Evolutionary conservation across 176 grass and related monocot genomes (phyloP).

Genomic region (Cenchrus purpureus): DNA sequence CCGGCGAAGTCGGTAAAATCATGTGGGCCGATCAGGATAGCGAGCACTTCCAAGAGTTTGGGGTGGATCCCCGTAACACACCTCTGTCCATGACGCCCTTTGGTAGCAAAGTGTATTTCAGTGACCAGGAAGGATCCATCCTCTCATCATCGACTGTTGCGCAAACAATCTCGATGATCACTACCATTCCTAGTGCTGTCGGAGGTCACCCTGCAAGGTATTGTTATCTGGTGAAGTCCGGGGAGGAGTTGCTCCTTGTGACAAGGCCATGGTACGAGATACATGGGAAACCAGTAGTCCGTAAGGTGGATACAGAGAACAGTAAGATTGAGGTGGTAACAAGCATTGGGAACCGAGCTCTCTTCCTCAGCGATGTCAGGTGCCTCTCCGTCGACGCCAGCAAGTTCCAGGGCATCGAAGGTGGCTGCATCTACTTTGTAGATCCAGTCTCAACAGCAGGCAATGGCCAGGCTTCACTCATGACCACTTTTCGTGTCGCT

Average conservation of each 20-base stretch:
- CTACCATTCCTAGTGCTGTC: neutral
- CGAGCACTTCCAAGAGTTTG: neutral
- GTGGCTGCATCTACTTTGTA: neutral
- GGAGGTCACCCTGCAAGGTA: neutral
- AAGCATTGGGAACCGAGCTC: neutral
- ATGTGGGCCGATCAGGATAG: neutral
- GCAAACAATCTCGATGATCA: neutral
- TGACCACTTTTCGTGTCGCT: neutral
- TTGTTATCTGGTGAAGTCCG: neutral
- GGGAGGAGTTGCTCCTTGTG: neutral
- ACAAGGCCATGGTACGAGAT: neutral
- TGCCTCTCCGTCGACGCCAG: neutral
- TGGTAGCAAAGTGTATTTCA: neutral
- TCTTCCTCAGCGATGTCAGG: neutral
- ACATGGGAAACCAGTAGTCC: neutral
- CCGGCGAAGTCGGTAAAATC: rapidly evolving
- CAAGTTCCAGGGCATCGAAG: neutral
- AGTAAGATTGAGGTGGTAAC: neutral
- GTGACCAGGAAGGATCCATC: neutral
- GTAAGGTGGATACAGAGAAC: neutral
- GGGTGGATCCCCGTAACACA: neutral
- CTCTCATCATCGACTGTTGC: neutral
- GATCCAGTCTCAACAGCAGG: neutral
- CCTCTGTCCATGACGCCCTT: neutral
- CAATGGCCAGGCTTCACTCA: neutral